Conservation (phyloP, 345 rosid genomes). For the Salix arbutifolia region DNA sequence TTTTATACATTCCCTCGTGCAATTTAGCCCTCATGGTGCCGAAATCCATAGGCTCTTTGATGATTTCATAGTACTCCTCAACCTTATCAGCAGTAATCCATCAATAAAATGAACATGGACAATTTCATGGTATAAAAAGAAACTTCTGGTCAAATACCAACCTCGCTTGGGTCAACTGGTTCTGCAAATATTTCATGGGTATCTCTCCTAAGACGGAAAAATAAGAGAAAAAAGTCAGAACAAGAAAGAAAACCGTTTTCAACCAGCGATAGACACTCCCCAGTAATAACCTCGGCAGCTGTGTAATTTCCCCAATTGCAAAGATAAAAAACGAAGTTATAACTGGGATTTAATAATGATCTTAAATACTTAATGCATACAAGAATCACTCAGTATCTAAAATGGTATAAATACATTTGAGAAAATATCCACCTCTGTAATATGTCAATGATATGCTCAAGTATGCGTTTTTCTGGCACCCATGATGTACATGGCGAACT, state of each 20-base stretch:
- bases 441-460: slow-evolving; percentile 43
- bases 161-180: slow-evolving; percentile 59
- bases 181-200: slow-evolving; percentile 58
- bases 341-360: neutral
- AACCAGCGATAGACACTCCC: neutral
- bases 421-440: slow-evolving; percentile 49
- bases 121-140: neutral
- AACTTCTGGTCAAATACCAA: slow-evolving; percentile 17
- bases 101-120: neutral
- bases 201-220: slow-evolving; percentile 44
- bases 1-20: slow-evolving; percentile 68
- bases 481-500: slow-evolving; percentile 6
- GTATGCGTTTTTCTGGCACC: slow-evolving; percentile 44
- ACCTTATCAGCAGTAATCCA: slow-evolving; percentile 36
- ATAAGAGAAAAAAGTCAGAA: neutral
- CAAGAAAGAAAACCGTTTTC: neutral
- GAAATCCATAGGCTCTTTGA: slow-evolving; percentile 72
- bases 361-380: neutral
- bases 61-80: slow-evolving; percentile 52
- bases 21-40: slow-evolving; percentile 85
- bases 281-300: neutral
- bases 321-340: neutral
- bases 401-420: neutral
- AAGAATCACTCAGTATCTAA: neutral
- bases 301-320: neutral